Evolutionary conservation across 2,329 filamentous ascomycete species (phyloP).

Genomic region (Emericellopsis cladophorae): DNA sequence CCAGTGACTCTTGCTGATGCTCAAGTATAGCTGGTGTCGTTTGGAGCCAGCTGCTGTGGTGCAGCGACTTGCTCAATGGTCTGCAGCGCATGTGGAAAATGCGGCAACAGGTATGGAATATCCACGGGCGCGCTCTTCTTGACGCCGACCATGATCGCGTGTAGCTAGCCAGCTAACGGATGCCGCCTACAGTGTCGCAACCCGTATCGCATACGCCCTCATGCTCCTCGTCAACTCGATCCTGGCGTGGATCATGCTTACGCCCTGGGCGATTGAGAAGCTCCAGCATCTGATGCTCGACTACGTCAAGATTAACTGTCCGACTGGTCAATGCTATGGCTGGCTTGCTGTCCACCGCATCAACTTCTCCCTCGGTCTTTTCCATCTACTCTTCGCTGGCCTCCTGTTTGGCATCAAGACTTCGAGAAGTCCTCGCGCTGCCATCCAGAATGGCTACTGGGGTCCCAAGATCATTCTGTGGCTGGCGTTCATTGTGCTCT

Average conservation of each 20-base stretch:
- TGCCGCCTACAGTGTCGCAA: conserved; percentile 59
- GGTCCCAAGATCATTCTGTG: conserved; percentile 89
- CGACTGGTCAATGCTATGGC: conserved; percentile 81
- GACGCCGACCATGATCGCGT: neutral
- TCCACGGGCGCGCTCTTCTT: neutral
- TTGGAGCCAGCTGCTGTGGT: conserved; percentile 85
- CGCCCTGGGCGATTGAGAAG: conserved; percentile 95
- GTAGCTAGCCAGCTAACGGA: neutral
- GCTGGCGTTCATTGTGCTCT: conserved; percentile 75
- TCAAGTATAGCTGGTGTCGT: conserved; percentile 51
- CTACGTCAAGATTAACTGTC: conserved; percentile 91
- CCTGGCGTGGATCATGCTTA: conserved; percentile 97
- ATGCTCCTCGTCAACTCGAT: conserved; percentile 95
- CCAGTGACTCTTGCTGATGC: neutral
- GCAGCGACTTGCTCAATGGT: conserved; percentile 94
- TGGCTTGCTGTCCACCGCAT: conserved; percentile 96
- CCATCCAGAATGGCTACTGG: conserved; percentile 97
- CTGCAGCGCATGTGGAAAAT: conserved; percentile 92
- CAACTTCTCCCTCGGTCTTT: conserved; percentile 91
- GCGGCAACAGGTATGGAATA: conserved; percentile 67
- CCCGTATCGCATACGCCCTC: conserved; percentile 90
- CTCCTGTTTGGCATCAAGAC: conserved; percentile 77
- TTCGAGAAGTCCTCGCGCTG: conserved; percentile 76
- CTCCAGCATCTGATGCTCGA: conserved; percentile 84
- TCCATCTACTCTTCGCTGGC: conserved; percentile 77